Evolutionary conservation across 1,139 yeast genomes (phyloP), one percentile per base, ranked within the genome.

Genomic region (Suhomyces choctaworum): DNA sequence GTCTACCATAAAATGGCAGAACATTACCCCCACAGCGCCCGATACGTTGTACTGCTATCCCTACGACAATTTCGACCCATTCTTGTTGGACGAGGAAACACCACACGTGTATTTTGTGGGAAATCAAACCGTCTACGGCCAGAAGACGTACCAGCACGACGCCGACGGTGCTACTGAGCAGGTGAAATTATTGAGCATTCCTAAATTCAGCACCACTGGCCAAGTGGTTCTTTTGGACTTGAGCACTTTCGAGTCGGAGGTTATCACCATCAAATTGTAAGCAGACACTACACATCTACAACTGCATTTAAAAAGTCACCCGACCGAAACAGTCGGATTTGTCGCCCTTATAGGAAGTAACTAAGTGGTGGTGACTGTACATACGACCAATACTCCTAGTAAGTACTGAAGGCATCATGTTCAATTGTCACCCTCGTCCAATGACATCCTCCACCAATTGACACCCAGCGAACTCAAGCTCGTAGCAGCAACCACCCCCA

Each of bases 31-130:
- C 2, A 89, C 97, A 0, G 95, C 96, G 1, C 99, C 99, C 0
- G 98, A 92, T 52, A 94, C 99, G 0, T 64, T 92, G 28, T 85
- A 86, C 66, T 82, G 95, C 45, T 89, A 88, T 50, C 97, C 99
- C 1, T 90, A 73, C 52, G 73, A 76, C n/a, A 77, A 81, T 27
- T 51, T 55, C 4, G 98, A 94, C 58, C 97, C 97, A 2, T 89
- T 92, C 58, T 73, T 87, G 3, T 55, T 92, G 22, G 40, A 36
- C 9, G 65, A 65, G 5, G 85, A 83, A 50, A 76, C 86, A 14
- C 98, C 98, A 1, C 92, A 88, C 54, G 80, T 90, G 2, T 88
- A 85, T 53, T 78, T 88, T 51, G 87, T 79, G 1, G 97, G 97
- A 0, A 90, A 90, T 54, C 96, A 89, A 58, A 76, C 79, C 0